These are phyloP conservation scores for Diddensiella santjacobensis DNA, from an alignment of 805 yeast species.

Conservation along the genomic window DNA sequence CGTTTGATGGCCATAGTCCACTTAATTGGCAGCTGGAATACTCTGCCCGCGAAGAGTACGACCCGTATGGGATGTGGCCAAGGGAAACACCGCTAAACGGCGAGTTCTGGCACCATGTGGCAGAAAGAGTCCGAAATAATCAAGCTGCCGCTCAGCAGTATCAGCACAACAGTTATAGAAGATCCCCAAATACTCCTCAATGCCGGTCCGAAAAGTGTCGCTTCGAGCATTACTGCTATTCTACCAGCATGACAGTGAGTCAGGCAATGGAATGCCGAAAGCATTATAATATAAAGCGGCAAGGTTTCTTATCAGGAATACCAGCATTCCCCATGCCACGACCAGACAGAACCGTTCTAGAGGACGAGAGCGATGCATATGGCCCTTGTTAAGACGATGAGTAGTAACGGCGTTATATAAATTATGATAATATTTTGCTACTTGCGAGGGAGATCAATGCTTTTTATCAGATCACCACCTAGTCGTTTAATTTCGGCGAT, in stretches of 20 bases:
- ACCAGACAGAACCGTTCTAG: constrained; percentile 19
- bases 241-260: constrained; percentile 31
- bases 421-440: too few relatives aligned
- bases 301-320: constrained; percentile 18
- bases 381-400: too few relatives aligned
- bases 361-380: constrained; percentile 3
- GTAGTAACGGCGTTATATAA: too few relatives aligned
- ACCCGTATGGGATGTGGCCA: constrained; percentile 46
- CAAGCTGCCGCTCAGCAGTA: constrained; percentile 47
- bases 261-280: constrained; percentile 27
- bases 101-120: constrained; percentile 59
- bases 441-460: too few relatives aligned
- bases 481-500: constrained; percentile 56
- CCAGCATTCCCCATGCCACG: constrained; percentile 31
- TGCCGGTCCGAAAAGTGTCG: constrained; percentile 41
- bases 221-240: constrained; percentile 40
- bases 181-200: constrained; percentile 51
- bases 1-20: constrained; percentile 42
- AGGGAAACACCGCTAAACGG: constrained; percentile 54
- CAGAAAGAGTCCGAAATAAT: constrained; percentile 42
- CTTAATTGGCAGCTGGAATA: constrained; percentile 57
- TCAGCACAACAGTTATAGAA: constrained; percentile 48
- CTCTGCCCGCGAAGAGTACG: constrained; percentile 51
- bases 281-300: constrained; percentile 1
- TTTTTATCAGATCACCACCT: constrained; percentile 36